These are phyloP conservation scores for Paecilomyces dactylethromorphus DNA, from an alignment of 2,329 filamentous ascomycete genomes.

Conservation along the genomic window DNA sequence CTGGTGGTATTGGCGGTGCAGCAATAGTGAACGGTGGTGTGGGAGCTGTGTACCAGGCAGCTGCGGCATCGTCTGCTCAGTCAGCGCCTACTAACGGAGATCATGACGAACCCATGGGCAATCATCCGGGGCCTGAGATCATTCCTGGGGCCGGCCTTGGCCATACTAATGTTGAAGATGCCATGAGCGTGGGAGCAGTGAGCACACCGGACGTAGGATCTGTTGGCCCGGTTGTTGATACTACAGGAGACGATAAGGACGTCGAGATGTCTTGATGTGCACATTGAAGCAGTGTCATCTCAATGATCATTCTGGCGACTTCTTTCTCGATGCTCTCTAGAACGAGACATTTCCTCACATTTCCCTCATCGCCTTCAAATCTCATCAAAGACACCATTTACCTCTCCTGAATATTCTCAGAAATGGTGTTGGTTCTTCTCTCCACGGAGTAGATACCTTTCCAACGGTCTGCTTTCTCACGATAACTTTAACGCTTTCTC, in stretches of 20 bases:
- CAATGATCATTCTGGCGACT: neutral
- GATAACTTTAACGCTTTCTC: neutral
- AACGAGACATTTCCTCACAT: neutral
- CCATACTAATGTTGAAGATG: slow-evolving; percentile 15
- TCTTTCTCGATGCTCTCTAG: neutral
- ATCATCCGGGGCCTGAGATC: slow-evolving; percentile 12
- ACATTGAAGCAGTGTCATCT: neutral
- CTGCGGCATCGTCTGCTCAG: slow-evolving; percentile 9
- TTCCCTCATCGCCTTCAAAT: neutral
- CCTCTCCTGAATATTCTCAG: neutral
- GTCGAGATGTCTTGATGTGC: slow-evolving; percentile 4
- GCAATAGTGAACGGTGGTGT: slow-evolving; percentile 27
- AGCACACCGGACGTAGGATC: slow-evolving; percentile 15
- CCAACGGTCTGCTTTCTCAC: neutral
- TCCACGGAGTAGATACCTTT: neutral
- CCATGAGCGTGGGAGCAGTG: slow-evolving; percentile 14
- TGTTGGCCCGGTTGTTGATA: slow-evolving; percentile 8
- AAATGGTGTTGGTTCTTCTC: neutral
- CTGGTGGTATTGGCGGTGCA: slow-evolving; percentile 22
- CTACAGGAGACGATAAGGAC: slow-evolving; percentile 17
- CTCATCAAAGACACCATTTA: neutral
- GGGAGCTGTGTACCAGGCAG: slow-evolving; percentile 21
- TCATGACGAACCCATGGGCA: slow-evolving; percentile 8
- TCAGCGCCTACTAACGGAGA: slow-evolving; percentile 1
- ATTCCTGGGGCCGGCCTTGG: slow-evolving; percentile 8